Percentiles rank a stretch among this genome's conserved stretches.
Conservation (phyloP, 495 filamentous ascomycete species). For the Saxispiralis lemnorum region DNA sequence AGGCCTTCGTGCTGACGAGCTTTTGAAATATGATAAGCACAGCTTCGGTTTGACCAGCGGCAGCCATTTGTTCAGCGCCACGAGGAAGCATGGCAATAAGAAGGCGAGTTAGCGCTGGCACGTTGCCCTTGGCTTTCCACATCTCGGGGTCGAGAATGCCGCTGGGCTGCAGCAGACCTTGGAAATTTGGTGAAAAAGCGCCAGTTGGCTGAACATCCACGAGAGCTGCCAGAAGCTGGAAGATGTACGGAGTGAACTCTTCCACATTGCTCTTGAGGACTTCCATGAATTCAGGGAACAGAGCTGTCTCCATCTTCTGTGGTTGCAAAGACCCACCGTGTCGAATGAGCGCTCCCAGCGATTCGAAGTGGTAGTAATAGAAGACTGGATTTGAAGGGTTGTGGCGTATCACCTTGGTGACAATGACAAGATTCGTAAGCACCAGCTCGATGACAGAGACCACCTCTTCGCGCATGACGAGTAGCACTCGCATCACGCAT, state of each 20-base stretch:
- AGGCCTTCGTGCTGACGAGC: slow-evolving; percentile 52
- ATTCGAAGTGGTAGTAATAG: slow-evolving; percentile 96
- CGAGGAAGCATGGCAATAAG: slow-evolving; percentile 70
- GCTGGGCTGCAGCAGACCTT: slow-evolving; percentile 45
- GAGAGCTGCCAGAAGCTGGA: slow-evolving; percentile 82
- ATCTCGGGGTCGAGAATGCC: slow-evolving; percentile 50
- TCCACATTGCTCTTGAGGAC: slow-evolving; percentile 66
- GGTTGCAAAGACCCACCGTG: slow-evolving; percentile 51
- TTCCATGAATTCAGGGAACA: slow-evolving; percentile 59
- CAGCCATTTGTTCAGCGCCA: slow-evolving; percentile 48
- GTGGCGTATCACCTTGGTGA: slow-evolving; percentile 69
- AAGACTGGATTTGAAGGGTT: slow-evolving; percentile 97
- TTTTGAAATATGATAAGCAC: slow-evolving; percentile 87
- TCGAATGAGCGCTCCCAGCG: slow-evolving; percentile 82
- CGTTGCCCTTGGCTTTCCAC: slow-evolving; percentile 85
- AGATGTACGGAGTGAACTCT: slow-evolving; percentile 92
- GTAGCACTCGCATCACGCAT: slow-evolving; percentile 90
- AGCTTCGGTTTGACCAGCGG: slow-evolving; percentile 58
- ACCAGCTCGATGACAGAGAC: slow-evolving; percentile 52
- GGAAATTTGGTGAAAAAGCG: slow-evolving; percentile 56
- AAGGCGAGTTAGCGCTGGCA: slow-evolving; percentile 72
- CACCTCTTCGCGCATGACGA: slow-evolving; percentile 71
- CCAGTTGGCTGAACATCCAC: slow-evolving; percentile 64
- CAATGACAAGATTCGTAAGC: slow-evolving; percentile 59
- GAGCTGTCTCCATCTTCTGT: slow-evolving; percentile 52